Evolutionary conservation across 2,329 filamentous ascomycete species (phyloP).

Genomic region (Alternaria atra): DNA sequence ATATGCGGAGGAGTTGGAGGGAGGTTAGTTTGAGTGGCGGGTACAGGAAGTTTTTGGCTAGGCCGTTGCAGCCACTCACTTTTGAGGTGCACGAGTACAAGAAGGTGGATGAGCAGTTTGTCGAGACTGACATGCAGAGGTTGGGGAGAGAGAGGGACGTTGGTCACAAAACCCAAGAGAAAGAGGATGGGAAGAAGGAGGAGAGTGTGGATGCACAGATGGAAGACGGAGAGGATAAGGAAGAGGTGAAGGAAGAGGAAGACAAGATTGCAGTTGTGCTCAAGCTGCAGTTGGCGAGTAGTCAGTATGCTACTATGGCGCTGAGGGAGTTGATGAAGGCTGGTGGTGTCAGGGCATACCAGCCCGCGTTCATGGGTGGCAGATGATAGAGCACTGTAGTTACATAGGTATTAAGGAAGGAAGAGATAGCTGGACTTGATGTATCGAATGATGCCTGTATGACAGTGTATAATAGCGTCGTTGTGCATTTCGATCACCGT

Average conservation of each 20-base stretch:
- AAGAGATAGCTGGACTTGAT: too few species aligned
- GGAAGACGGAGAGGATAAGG: conserved; percentile 34
- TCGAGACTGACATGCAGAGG: conserved; percentile 83
- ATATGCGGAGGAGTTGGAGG: conserved; percentile 86
- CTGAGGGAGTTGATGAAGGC: conserved; percentile 78
- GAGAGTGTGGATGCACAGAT: conserved; percentile 19
- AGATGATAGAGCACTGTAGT: conserved; percentile 19
- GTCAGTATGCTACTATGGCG: conserved; percentile 86
- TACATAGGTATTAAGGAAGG: too few species aligned
- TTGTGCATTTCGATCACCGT: background rate
- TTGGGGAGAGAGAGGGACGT: conserved; percentile 59
- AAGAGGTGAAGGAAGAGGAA: conserved; percentile 18
- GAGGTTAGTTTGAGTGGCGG: conserved; percentile 89
- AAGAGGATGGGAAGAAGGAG: conserved; percentile 28
- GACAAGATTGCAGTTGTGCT: conserved; percentile 73
- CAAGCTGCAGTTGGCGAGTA: conserved; percentile 78
- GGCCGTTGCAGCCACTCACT: conserved; percentile 69
- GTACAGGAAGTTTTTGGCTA: conserved; percentile 85
- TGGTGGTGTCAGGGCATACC: conserved; percentile 68
- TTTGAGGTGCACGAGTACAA: conserved; percentile 76
- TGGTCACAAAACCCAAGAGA: conserved; percentile 52
- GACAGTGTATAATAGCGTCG: background rate
- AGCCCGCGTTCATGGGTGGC: conserved; percentile 68
- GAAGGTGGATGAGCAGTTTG: conserved; percentile 81
- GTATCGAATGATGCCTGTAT: background rate